Conservation (phyloP, 2,329 filamentous ascomycete genomes). For the Allantophomopsis cytisporea region DNA sequence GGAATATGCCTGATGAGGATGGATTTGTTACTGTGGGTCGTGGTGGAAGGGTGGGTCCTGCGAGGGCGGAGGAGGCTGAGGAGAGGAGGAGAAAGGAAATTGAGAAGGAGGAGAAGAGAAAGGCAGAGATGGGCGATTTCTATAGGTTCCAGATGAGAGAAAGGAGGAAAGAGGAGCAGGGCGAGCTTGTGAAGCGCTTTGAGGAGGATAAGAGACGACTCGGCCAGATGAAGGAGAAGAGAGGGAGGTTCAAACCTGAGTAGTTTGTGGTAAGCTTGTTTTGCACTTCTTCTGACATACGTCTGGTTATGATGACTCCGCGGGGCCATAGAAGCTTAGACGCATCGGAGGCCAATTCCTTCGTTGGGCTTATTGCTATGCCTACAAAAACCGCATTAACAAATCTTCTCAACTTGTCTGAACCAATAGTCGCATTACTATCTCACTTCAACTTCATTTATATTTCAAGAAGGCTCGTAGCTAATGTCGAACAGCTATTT, state of each 20-base stretch:
- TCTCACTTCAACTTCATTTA: too few relatives aligned
- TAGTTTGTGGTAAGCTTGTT: slow-evolving; percentile 14
- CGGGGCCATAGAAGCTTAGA: slow-evolving; percentile 34
- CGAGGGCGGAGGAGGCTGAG: slow-evolving; percentile 56
- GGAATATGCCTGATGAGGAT: slow-evolving; percentile 81
- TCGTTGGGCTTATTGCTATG: neutral
- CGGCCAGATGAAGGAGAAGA: slow-evolving; percentile 53
- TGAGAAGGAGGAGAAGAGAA: slow-evolving; percentile 50
- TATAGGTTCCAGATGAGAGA: slow-evolving; percentile 77
- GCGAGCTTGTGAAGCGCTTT: slow-evolving; percentile 55
- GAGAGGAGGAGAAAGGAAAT: slow-evolving; percentile 43
- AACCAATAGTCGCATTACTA: neutral
- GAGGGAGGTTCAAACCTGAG: slow-evolving; percentile 45
- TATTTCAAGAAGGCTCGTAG: too few relatives aligned
- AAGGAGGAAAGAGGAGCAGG: slow-evolving; percentile 63
- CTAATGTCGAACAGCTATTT: too few relatives aligned
- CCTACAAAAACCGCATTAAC: neutral
- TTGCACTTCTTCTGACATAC: slow-evolving; percentile 1
- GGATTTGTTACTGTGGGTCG: slow-evolving; percentile 87
- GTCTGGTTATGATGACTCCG: slow-evolving; percentile 28
- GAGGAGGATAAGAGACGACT: slow-evolving; percentile 65
- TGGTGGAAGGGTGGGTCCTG: slow-evolving; percentile 57
- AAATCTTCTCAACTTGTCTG: slow-evolving; percentile 1
- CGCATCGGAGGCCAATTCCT: neutral
- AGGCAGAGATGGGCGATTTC: slow-evolving; percentile 55